These are phyloP conservation scores for Hypoxylon sp. DNA, from an alignment of 2,329 filamentous ascomycete species.

Conservation along the genomic window DNA sequence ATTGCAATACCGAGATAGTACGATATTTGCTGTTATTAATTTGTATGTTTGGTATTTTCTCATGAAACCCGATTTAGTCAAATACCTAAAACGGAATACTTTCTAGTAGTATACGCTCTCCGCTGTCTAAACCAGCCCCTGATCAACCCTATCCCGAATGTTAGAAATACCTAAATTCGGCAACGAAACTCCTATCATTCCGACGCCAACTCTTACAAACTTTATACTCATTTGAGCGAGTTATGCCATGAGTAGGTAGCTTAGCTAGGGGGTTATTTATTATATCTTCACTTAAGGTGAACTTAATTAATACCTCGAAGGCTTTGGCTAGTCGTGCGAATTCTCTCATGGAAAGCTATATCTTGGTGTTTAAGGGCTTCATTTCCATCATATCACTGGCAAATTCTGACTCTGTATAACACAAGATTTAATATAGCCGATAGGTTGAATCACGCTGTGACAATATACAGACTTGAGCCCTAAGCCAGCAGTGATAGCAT, in stretches of 20 bases:
- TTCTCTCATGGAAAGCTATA: background rate
- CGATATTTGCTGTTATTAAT: background rate
- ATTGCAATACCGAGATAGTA: background rate
- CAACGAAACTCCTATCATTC: background rate
- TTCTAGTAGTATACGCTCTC: background rate
- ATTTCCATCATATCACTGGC: background rate
- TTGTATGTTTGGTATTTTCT: background rate
- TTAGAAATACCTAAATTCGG: too few relatives aligned
- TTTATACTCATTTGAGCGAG: background rate
- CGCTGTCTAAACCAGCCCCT: too few relatives aligned
- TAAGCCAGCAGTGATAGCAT: background rate
- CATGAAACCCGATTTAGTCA: background rate
- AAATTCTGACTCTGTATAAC: background rate
- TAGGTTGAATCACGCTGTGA: background rate
- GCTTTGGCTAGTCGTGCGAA: background rate
- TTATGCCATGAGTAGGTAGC: background rate
- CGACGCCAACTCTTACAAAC: background rate
- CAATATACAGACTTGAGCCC: background rate
- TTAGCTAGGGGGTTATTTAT: background rate
- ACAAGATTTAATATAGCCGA: background rate
- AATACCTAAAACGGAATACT: background rate
- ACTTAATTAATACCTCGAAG: background rate
- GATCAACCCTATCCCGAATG: too few relatives aligned
- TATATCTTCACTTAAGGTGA: background rate
- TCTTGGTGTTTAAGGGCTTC: background rate